Base-by-base conservation (phyloP, 371 early-diverging fungal genomes). In the Aphelidium insulamus region DNA sequence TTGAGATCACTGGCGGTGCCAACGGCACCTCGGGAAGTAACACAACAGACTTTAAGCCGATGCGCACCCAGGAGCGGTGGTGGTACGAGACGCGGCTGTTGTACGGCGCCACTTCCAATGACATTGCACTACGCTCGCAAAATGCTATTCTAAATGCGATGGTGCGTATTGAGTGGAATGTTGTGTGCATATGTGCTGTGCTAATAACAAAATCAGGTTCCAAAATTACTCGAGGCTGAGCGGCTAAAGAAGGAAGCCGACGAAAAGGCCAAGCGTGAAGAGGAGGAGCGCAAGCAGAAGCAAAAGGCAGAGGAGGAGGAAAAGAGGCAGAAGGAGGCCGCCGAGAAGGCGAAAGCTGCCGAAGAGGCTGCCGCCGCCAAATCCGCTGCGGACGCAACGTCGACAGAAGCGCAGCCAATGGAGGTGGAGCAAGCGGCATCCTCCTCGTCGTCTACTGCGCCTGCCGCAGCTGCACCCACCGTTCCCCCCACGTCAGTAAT, bases 11-110 rank as follows among this genome's bases (percentile, higher is more conserved):
- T n/a, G n/a, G n/a, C n/a, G n/a, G n/a, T n/a, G n/a, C n/a, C n/a
- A n/a, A n/a, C n/a, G n/a, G n/a, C n/a, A n/a, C n/a, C n/a, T n/a
- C n/a, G n/a, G n/a, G n/a, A n/a, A n/a, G n/a, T n/a, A n/a, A n/a
- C n/a, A n/a, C n/a, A n/a, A n/a, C n/a, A 30, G 66, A 69, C 20
- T 77, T 72, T 49, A 62, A 58, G 28, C 78, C 80, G 4, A 54
- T 71, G 60, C 54, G 69, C 3, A 75, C 81, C 1, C 38, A 56
- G 11, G 81, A 84, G 41, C 68, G 92, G 1, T 88, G 88, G 88
- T 57, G 63, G 15, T 80, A 86, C 46, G 87, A 87, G 49, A 73
- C 70, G 10, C 66, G 72, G 8, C 60, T 85, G 64, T 54, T 80
- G 62, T 80, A 68, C 46, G 82, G 84, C 3, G 38, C 48, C 6